Evolutionary conservation across 371 early-diverging fungal genomes (phyloP).

Genomic region (Chytridium lagenaria): DNA sequence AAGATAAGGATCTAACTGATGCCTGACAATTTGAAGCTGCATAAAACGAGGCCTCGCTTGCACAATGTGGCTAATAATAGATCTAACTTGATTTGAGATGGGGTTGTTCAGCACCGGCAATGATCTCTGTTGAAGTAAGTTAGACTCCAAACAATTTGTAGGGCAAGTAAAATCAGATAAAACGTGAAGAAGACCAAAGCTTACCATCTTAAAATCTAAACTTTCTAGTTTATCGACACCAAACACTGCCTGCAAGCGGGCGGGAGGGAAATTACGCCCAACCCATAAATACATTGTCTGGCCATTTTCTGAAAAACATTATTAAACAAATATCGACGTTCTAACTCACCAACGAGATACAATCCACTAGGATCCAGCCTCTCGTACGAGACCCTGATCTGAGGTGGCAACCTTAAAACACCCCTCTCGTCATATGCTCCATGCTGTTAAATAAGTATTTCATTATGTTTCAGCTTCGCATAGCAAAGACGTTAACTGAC

Average conservation of each 20-base stretch:
- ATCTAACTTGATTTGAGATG: slow-evolving; percentile 63
- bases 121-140: too few relatives aligned
- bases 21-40: slow-evolving; percentile 61
- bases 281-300: slow-evolving; percentile 83
- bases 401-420: slow-evolving; percentile 59
- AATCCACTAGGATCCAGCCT: slow-evolving; percentile 74
- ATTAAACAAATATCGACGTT: neutral
- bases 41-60: slow-evolving; percentile 49
- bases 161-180: too few relatives aligned
- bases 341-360: slow-evolving; percentile 65
- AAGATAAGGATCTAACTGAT: slow-evolving; percentile 61
- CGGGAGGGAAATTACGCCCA: slow-evolving; percentile 70
- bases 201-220: slow-evolving; percentile 75
- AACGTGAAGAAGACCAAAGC: slow-evolving; percentile 15
- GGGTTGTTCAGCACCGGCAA: slow-evolving; percentile 67
- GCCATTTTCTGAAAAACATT: slow-evolving; percentile 70
- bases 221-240: slow-evolving; percentile 75
- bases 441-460: too few relatives aligned
- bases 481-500: slow-evolving; percentile 49
- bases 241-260: slow-evolving; percentile 74
- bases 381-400: slow-evolving; percentile 77
- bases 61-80: slow-evolving; percentile 69
- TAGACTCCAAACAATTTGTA: too few relatives aligned
- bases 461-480: too few relatives aligned
- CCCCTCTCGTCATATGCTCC: slow-evolving; percentile 41